Conservation (phyloP, 176 grass and related monocot species). For the Phragmites australis region DNA sequence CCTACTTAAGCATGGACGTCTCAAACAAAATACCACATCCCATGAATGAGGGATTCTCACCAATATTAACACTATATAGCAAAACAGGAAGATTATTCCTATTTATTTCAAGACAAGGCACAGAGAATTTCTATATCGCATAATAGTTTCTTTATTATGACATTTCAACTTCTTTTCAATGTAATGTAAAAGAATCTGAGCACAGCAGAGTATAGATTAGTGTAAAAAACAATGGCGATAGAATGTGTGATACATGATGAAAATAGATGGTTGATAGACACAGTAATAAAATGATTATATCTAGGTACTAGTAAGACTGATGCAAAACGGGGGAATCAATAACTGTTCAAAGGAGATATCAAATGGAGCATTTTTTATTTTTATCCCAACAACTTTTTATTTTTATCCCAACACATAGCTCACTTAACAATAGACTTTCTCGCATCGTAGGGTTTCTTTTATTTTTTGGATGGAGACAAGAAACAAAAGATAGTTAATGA, state of each 20-base stretch:
- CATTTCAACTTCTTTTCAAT: neutral
- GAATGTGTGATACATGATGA: neutral
- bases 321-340: neutral
- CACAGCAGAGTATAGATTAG: neutral
- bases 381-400: neutral
- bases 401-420: neutral
- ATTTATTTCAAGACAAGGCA: neutral
- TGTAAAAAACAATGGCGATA: neutral
- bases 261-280: neutral
- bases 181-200: neutral
- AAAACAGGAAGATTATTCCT: neutral
- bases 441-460: neutral
- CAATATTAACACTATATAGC: neutral
- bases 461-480: neutral
- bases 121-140: neutral
- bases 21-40: conserved; percentile 15
- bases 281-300: neutral
- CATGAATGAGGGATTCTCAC: neutral
- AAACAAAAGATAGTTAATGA: neutral
- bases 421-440: neutral
- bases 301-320: neutral
- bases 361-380: neutral
- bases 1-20: neutral
- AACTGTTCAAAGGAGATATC: neutral
- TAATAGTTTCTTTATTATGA: neutral